Evolutionary conservation across 2,329 filamentous ascomycete genomes (phyloP).

Genomic region (Pestalotiopsis sp.): DNA sequence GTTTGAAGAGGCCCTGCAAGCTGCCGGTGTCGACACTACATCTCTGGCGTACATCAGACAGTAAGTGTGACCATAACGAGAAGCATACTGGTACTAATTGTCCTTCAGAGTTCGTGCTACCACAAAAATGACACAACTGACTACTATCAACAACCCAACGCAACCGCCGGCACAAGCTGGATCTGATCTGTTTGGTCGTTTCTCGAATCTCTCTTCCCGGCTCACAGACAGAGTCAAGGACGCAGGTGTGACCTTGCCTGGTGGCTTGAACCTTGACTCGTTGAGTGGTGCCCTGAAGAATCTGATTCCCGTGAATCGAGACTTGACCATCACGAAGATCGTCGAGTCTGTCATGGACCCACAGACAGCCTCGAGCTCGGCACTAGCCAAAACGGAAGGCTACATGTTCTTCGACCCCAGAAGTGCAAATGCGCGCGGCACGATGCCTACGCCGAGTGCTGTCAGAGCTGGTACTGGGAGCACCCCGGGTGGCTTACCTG

Average conservation of each 20-base stretch:
- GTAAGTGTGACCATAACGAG: constrained; percentile 48
- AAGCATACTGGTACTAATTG: constrained; percentile 25
- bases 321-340: constrained; percentile 96
- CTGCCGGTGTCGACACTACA: constrained; percentile 74
- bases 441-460: constrained; percentile 78
- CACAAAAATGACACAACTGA: constrained; percentile 97
- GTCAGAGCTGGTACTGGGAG: constrained; percentile 49
- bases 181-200: constrained; percentile 87
- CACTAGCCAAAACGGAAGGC: constrained; percentile 93
- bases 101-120: constrained; percentile 77
- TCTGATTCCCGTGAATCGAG: constrained; percentile 93
- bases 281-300: constrained; percentile 97
- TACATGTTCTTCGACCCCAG: constrained; percentile 98
- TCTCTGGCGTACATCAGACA: constrained; percentile 86
- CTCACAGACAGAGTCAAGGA: constrained; percentile 95
- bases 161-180: constrained; percentile 62
- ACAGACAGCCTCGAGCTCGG: constrained; percentile 82
- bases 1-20: constrained; percentile 82
- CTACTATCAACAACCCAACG: constrained; percentile 78
- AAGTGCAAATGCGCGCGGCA: constrained; percentile 89
- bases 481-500: constrained; percentile 41
- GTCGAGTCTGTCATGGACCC: constrained; percentile 99
- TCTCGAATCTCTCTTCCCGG: constrained; percentile 88
- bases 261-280: constrained; percentile 83
- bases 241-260: constrained; percentile 73